These are phyloP conservation scores for Solanum tacnaense DNA, from an alignment of 257 asterid genomes.

Conservation along the genomic window DNA sequence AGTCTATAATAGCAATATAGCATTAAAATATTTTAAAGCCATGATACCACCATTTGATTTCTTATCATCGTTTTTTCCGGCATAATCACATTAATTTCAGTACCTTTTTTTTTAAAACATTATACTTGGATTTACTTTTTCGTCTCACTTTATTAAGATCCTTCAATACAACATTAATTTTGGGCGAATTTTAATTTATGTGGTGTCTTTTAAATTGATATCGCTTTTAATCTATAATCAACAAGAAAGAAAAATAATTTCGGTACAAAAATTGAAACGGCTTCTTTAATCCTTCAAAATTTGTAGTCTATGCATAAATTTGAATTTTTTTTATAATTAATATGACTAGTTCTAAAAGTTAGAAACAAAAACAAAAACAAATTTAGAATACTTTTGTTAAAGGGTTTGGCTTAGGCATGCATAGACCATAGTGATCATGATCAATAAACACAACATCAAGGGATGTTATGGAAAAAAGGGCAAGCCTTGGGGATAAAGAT, in stretches of 20 bases:
- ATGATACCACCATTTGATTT: not conserved
- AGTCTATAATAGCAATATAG: not conserved
- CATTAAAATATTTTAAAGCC: not conserved
- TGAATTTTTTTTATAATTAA: not conserved
- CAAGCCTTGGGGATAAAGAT: not conserved
- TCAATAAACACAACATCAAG: not conserved
- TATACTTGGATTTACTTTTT: not conserved
- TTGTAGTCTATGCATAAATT: not conserved
- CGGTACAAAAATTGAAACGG: not conserved
- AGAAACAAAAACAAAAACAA: not conserved
- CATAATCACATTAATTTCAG: not conserved
- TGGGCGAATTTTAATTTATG: not conserved
- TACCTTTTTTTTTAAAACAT: not conserved
- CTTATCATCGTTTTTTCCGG: not conserved
- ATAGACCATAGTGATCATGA: not conserved
- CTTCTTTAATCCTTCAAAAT: not conserved
- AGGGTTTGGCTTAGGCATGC: not conserved
- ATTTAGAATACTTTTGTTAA: not conserved
- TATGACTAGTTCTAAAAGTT: not conserved
- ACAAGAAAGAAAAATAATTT: too few species aligned
- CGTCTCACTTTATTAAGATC: not conserved
- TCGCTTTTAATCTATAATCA: too few species aligned
- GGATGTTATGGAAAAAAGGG: not conserved
- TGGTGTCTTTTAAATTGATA: not conserved
- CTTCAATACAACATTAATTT: not conserved